These are phyloP conservation scores for Talaromyces liani DNA, from an alignment of 495 filamentous ascomycete species.

Conservation along the genomic window DNA sequence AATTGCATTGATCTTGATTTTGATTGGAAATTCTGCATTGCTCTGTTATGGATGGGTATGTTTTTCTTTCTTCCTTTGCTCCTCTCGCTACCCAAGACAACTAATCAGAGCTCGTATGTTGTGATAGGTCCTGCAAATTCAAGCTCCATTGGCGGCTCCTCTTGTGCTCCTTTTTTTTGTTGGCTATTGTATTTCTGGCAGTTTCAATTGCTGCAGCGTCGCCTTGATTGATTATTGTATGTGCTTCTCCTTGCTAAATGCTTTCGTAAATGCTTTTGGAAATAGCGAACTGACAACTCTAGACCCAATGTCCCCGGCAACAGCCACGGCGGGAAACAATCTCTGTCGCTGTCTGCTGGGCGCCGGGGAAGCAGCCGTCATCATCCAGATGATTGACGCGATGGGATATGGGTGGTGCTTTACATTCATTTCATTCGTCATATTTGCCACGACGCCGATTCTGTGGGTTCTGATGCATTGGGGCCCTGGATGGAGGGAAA, in stretches of 20 bases:
- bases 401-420: conserved; percentile 47
- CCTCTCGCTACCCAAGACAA: conserved; percentile 7
- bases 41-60: conserved; percentile 44
- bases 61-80: neutral
- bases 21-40: conserved; percentile 24
- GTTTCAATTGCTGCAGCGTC: conserved; percentile 33
- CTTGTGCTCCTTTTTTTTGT: conserved; percentile 47
- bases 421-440: conserved; percentile 26
- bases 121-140: neutral
- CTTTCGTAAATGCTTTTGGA: too few species aligned
- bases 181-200: conserved; percentile 43
- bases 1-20: conserved; percentile 20
- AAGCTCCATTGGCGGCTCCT: conserved; percentile 21
- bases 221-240: conserved; percentile 41
- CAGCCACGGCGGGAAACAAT: conserved; percentile 64
- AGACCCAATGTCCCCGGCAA: conserved; percentile 47
- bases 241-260: neutral
- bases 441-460: conserved; percentile 13
- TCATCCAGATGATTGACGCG: conserved; percentile 50
- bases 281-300: neutral
- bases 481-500: neutral
- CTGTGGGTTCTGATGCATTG: conserved; percentile 11
- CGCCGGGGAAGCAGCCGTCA: conserved; percentile 50
- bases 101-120: conserved; percentile 16
- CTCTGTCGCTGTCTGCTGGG: conserved; percentile 59